These are phyloP conservation scores for Talaromyces sp. DNA, from an alignment of 2,329 filamentous ascomycete genomes.

Conservation along the genomic window DNA sequence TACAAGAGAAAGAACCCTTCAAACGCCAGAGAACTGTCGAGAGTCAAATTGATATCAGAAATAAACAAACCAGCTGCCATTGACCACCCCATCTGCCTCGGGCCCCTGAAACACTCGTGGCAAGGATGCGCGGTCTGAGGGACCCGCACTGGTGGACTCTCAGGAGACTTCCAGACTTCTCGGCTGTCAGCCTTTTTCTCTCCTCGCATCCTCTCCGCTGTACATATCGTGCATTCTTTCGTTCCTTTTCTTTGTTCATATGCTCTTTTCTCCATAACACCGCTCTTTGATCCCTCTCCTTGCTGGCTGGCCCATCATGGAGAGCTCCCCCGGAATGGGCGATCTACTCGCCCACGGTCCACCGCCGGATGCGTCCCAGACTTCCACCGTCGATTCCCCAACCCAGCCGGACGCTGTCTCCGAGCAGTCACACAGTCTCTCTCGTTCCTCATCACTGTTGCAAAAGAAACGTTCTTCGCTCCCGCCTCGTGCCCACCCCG, in stretches of 20 bases:
- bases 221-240: conserved; percentile 3
- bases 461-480: conserved; percentile 38
- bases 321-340: conserved; percentile 35
- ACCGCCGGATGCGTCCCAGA: conserved; percentile 35
- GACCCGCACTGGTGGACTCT: conserved; percentile 14
- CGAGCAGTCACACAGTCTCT: conserved; percentile 15
- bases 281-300: conserved; percentile 12
- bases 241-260: conserved; percentile 3
- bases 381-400: conserved; percentile 15
- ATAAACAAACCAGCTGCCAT: too few species aligned
- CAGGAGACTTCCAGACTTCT: conserved; percentile 15
- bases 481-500: conserved; percentile 36
- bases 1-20: too few species aligned
- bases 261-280: conserved; percentile 4
- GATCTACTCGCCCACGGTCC: conserved; percentile 27
- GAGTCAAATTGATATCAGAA: not conserved
- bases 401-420: conserved; percentile 19
- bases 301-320: conserved; percentile 37
- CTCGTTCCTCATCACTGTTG: conserved; percentile 21
- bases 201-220: conserved; percentile 4
- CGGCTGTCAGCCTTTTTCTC: conserved; percentile 10
- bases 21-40: too few species aligned
- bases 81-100: not conserved
- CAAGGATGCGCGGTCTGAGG: conserved; percentile 14
- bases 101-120: conserved; percentile 25